Evolutionary conservation across 345 rosid genomes (phyloP).

Genomic region (Euphorbia peplus): DNA sequence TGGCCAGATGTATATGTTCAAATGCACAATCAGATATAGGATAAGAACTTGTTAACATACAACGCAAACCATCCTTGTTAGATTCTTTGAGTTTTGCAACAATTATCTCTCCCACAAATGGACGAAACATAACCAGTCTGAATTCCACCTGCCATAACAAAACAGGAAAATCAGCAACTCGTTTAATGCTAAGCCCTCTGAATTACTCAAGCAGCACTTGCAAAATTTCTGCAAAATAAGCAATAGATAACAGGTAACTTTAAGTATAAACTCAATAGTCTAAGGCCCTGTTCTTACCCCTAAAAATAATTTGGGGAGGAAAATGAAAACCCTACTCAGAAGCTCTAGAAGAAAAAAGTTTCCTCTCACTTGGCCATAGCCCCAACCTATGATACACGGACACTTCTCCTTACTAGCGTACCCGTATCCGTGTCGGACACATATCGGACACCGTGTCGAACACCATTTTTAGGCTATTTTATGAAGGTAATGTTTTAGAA

Average conservation of each 20-base stretch:
- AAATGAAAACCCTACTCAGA: background rate
- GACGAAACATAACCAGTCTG: constrained; percentile 79
- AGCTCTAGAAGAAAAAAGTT: background rate
- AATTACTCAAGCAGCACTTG: background rate
- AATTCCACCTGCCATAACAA: constrained; percentile 54
- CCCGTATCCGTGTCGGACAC: too few relatives aligned
- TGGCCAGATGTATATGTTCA: background rate
- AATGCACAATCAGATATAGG: background rate
- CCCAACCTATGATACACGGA: too few relatives aligned
- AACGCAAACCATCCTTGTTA: constrained; percentile 59
- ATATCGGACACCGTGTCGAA: too few relatives aligned
- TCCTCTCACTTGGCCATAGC: background rate
- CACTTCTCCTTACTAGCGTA: too few relatives aligned
- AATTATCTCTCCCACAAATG: constrained; percentile 82
- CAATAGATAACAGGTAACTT: background rate
- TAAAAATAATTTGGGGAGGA: background rate
- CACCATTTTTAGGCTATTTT: too few relatives aligned
- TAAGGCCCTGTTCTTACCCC: background rate
- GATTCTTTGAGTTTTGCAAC: constrained; percentile 73
- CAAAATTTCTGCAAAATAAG: background rate
- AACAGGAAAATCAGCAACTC: background rate
- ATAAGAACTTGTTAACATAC: constrained; percentile 46
- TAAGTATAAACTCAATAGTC: background rate
- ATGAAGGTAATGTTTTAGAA: too few relatives aligned
- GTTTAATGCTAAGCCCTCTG: background rate